phyloP scores from a whole-genome alignment of 202 grass and related monocot species.

The Carex sylvatica region DNA sequence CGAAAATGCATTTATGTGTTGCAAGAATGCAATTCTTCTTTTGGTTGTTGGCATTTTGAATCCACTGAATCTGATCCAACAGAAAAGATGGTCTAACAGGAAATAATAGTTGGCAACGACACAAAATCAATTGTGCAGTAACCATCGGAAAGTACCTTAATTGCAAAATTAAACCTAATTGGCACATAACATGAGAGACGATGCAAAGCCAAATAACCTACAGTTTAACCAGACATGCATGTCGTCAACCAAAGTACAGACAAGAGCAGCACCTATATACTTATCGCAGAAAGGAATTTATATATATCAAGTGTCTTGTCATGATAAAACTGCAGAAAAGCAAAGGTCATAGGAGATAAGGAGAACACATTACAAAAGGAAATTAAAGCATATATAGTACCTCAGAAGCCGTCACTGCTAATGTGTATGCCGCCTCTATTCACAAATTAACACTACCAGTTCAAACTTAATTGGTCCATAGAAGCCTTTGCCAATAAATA shows the following conservation, averaged over 20 bases:
- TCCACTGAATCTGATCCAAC: not conserved
- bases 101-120: not conserved
- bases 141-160: not conserved
- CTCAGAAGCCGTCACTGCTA: slow-evolving; percentile 85
- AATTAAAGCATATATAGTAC: slow-evolving; percentile 46
- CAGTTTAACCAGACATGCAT: not conserved
- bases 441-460: too few relatives aligned
- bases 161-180: not conserved
- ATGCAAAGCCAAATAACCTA: not conserved
- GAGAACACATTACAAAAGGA: slow-evolving; percentile 8
- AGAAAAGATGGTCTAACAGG: not conserved
- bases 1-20: too few relatives aligned
- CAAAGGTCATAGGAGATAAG: slow-evolving; percentile 11
- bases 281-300: slow-evolving; percentile 5
- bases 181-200: not conserved
- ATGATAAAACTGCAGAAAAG: slow-evolving; percentile 17
- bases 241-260: not conserved
- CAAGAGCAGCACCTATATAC: not conserved
- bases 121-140: not conserved
- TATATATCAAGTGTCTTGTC: not conserved
- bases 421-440: slow-evolving; percentile 91
- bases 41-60: not conserved
- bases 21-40: too few relatives aligned
- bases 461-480: too few relatives aligned
- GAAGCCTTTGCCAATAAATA: too few relatives aligned